These are phyloP conservation scores for Solanum hybrid DNA, from an alignment of 305 asterid genomes.

Conservation along the genomic window DNA sequence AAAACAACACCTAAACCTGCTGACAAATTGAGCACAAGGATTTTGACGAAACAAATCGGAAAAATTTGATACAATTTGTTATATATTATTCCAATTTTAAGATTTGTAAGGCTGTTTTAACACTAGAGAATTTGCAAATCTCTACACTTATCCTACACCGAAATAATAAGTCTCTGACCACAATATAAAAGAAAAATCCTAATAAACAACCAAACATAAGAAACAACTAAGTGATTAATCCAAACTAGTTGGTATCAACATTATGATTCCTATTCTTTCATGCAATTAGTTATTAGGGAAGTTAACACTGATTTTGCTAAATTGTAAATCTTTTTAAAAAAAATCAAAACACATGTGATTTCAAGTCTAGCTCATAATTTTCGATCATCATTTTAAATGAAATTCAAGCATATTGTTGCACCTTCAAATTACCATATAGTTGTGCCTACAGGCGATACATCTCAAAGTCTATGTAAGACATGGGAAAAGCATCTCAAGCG, in stretches of 20 bases:
- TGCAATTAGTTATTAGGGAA: background rate
- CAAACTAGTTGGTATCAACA: background rate
- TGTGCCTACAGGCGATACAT: background rate
- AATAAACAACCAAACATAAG: background rate
- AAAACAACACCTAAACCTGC: background rate
- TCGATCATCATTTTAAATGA: background rate
- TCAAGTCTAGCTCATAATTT: background rate
- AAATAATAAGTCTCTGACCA: background rate
- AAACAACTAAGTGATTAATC: background rate
- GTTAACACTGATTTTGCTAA: background rate
- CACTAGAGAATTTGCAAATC: background rate
- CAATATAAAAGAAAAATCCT: background rate
- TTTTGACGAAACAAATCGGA: background rate
- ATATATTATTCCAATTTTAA: background rate
- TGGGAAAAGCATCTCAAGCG: background rate
- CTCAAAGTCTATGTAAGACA: background rate
- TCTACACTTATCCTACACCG: background rate
- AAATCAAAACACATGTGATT: background rate
- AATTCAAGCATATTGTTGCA: background rate
- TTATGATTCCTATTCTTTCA: background rate
- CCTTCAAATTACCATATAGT: background rate
- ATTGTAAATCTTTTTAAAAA: background rate
- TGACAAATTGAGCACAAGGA: background rate
- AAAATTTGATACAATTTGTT: background rate
- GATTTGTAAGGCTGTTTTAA: background rate